Base-by-base conservation (phyloP, 257 asterid genomes). In the Salvia splendens region DNA sequence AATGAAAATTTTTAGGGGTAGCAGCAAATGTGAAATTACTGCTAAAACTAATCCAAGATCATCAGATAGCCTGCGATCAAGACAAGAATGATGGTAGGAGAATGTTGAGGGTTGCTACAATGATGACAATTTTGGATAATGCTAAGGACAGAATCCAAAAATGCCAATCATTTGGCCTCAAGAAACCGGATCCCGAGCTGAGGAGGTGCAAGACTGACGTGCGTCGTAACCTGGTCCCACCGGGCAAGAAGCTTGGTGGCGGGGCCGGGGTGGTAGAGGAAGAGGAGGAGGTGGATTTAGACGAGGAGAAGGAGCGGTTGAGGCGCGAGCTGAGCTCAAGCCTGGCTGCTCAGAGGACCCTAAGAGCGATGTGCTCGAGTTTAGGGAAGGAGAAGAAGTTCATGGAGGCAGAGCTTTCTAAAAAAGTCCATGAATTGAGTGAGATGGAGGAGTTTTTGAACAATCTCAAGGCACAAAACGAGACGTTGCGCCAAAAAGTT, bases 91-190 rank as follows among this genome's bases (percentile, higher is more conserved):
- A 79, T 50, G 81, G 84, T 42, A 66, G 96, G 12, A 80, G 92
- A 50, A 89, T 79, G 89, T 73, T 92, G 41, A 81, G 98, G 80
- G 96, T 89, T 58, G 95, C 95, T 5, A 87, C 93, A 30, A 92
- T 92, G 98, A 69, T 92, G 87, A 81, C 96, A 6, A 92, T 89
- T 65, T 81, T 92, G 12, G 96, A 89, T 35, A 87, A 79, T 61
- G 86, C 87, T 0, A 69, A 88, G 61, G 80, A 75, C 5, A 66
- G 95, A 35, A 85, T 92, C 68, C 89, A 89, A 14, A 82, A 81
- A 67, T 81, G 85, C 43, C 96, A 89, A 81, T 78, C 90, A 3
- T 87, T 82, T 57, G 89, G 91, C 12, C 70, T 71, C 28, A 88
- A 68, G 30, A 72, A 8, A 28, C 12, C 84, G 5, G 84, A 64